phyloP scores from a whole-genome alignment of 2,329 filamentous ascomycete species.

The Juglanconis oblonga region DNA sequence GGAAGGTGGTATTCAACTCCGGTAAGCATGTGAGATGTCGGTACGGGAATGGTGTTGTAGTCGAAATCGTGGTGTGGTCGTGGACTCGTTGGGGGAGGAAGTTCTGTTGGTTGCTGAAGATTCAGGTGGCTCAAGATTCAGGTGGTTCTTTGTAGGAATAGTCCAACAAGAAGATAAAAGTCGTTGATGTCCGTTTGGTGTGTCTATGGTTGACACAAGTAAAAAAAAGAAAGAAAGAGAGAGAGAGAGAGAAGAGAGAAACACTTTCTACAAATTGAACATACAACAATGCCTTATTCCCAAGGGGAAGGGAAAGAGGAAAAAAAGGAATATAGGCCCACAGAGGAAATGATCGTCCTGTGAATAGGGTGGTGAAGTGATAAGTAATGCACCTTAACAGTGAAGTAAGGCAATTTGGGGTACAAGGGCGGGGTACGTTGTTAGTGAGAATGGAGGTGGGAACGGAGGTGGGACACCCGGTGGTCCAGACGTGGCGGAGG shows the following conservation, averaged over 20 bases:
- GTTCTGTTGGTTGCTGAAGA: not conserved
- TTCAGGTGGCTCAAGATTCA: too few species aligned
- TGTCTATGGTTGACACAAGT: not conserved
- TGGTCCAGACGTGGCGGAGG: not conserved
- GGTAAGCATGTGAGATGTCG: not conserved
- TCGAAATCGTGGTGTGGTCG: not conserved
- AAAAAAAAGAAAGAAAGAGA: not conserved
- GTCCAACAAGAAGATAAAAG: not conserved
- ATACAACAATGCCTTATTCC: not conserved
- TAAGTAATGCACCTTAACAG: conserved; percentile 12
- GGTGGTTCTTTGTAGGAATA: not conserved
- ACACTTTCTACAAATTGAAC: not conserved
- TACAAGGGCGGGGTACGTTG: conserved; percentile 1
- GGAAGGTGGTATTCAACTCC: not conserved
- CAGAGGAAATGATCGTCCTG: too few species aligned
- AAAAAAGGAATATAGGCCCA: too few species aligned
- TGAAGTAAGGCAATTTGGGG: not conserved
- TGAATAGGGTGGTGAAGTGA: not conserved
- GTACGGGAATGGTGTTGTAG: not conserved
- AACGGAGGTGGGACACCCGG: too few species aligned
- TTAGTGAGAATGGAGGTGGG: conserved; percentile 7
- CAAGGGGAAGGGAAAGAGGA: too few species aligned
- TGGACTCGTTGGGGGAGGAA: not conserved
- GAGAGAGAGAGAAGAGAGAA: not conserved
- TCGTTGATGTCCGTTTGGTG: not conserved